Conservation (phyloP, 2,329 filamentous ascomycete species). For the Onygena corvina region DNA sequence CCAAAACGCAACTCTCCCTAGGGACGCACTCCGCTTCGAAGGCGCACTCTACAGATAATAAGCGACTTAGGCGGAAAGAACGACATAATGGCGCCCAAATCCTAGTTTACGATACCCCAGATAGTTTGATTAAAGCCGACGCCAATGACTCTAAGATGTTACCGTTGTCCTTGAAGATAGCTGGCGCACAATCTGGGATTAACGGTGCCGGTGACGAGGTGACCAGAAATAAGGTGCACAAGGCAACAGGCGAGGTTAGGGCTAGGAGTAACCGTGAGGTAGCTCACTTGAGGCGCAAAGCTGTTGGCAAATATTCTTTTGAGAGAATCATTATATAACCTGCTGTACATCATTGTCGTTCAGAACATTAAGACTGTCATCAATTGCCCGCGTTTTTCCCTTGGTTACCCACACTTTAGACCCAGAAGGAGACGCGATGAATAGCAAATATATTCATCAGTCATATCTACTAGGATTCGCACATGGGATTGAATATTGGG, state of each 20-base stretch:
- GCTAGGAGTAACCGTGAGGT: constrained; percentile 60
- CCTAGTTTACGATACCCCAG: constrained; percentile 16
- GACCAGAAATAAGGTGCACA: constrained; percentile 40
- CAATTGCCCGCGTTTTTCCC: too few relatives aligned
- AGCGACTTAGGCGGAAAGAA: constrained; percentile 27
- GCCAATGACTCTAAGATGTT: constrained; percentile 37
- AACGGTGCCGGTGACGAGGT: constrained; percentile 36
- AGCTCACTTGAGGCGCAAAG: constrained; percentile 64
- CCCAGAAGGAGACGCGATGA: too few relatives aligned
- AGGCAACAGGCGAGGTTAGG: constrained; percentile 58
- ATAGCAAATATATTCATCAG: too few relatives aligned
- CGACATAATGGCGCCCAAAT: constrained; percentile 28
- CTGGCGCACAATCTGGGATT: constrained; percentile 31
- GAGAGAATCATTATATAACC: constrained; percentile 58
- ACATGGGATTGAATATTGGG: too few relatives aligned
- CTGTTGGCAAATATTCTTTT: constrained; percentile 69
- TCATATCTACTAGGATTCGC: too few relatives aligned
- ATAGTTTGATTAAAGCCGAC: neutral
- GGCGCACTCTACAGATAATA: constrained; percentile 10
- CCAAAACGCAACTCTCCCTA: neutral
- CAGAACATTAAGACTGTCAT: too few relatives aligned
- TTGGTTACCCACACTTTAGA: too few relatives aligned
- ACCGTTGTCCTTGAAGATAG: constrained; percentile 60
- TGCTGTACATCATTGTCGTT: too few relatives aligned
- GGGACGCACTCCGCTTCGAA: constrained; percentile 10